Conservation (phyloP, 2,329 filamentous ascomycete species). For the Botrytis tulipae region DNA sequence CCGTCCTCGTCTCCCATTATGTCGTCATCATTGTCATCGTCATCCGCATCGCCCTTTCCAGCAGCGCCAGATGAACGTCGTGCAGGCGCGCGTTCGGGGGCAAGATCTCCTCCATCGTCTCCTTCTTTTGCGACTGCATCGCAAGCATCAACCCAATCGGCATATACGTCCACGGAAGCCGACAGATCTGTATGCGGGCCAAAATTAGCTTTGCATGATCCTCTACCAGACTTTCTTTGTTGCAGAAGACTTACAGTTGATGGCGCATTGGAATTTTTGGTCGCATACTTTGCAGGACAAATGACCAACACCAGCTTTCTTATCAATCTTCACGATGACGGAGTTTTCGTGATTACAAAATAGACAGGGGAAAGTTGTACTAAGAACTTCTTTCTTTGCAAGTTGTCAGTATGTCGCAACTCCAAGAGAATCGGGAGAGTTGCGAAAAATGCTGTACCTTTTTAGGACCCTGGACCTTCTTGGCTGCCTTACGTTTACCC, state of each 20-base stretch:
- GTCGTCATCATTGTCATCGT: slow-evolving; percentile 40
- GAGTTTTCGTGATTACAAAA: slow-evolving; percentile 99
- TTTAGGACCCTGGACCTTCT: slow-evolving; percentile 77
- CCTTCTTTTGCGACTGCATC: slow-evolving; percentile 67
- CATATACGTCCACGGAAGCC: slow-evolving; percentile 90
- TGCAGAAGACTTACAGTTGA: slow-evolving; percentile 67
- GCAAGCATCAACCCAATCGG: slow-evolving; percentile 97
- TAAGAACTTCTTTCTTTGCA: slow-evolving; percentile 63
- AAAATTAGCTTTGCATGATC: slow-evolving; percentile 25
- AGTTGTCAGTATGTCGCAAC: slow-evolving; percentile 12
- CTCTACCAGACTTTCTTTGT: background rate
- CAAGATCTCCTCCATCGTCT: slow-evolving; percentile 38
- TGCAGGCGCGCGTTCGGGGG: slow-evolving; percentile 29
- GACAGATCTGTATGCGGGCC: slow-evolving; percentile 65
- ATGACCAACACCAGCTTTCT: slow-evolving; percentile 82
- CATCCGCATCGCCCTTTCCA: slow-evolving; percentile 36
- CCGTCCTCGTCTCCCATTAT: slow-evolving; percentile 45
- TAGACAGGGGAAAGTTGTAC: slow-evolving; percentile 88
- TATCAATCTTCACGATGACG: slow-evolving; percentile 87
- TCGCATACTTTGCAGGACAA: slow-evolving; percentile 91
- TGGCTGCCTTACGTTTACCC: slow-evolving; percentile 92
- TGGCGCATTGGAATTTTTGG: slow-evolving; percentile 86
- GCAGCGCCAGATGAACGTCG: slow-evolving; percentile 25
- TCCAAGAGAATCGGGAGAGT: background rate
- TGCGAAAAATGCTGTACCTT: slow-evolving; percentile 54